These are phyloP conservation scores for Scheffersomyces insectosa DNA, from an alignment of 1,139 yeast genomes.

Conservation along the genomic window DNA sequence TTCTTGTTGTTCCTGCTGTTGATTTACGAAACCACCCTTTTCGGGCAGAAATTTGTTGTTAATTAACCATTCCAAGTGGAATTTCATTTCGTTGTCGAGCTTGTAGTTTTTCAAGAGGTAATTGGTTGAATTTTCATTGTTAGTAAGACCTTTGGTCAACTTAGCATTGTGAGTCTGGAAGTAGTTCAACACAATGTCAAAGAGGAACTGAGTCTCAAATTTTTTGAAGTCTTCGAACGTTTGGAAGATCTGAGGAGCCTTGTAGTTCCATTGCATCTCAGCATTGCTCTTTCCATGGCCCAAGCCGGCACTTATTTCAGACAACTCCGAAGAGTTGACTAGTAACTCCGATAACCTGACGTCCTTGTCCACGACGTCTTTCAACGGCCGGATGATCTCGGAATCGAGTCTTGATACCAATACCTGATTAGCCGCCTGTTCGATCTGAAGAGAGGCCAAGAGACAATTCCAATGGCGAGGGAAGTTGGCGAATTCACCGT, in stretches of 20 bases:
- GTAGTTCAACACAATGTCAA: constrained; percentile 67
- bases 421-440: constrained; percentile 52
- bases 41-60: constrained; percentile 23
- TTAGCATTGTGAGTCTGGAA: constrained; percentile 62
- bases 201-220: constrained; percentile 63
- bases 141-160: constrained; percentile 43
- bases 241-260: constrained; percentile 77
- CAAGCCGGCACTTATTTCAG: constrained; percentile 32
- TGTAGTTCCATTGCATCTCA: constrained; percentile 65
- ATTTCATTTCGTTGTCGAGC: constrained; percentile 39
- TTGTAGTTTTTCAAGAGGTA: constrained; percentile 53
- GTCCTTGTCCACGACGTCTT: constrained; percentile 53
- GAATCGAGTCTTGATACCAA: constrained; percentile 53
- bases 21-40: constrained; percentile 10
- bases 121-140: constrained; percentile 67
- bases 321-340: constrained; percentile 43
- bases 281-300: constrained; percentile 22
- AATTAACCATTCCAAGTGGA: constrained; percentile 37
- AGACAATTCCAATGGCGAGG: constrained; percentile 60
- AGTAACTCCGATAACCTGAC: constrained; percentile 47
- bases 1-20: constrained; percentile 13
- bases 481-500: constrained; percentile 54
- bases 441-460: constrained; percentile 51
- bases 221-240: constrained; percentile 75
- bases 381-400: constrained; percentile 59